A percentile compares a stretch with the other conserved stretches of the same genome.
phyloP scores from a whole-genome alignment of 1,139 yeast species.

The Pichia inconspicua region DNA sequence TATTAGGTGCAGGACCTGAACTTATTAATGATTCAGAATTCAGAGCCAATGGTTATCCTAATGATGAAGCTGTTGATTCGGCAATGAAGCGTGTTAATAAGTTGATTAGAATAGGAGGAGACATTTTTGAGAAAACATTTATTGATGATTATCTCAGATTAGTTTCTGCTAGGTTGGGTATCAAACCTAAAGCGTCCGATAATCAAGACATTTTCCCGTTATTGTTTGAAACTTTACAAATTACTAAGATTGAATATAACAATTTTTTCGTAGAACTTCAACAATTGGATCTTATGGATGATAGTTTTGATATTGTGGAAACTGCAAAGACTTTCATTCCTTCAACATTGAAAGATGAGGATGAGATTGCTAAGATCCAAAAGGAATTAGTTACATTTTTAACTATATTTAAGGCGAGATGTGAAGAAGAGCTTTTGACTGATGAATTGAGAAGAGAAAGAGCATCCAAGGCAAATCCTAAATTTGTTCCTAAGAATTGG shows the following conservation, averaged over 20 bases:
- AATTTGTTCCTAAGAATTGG: slow-evolving; percentile 81
- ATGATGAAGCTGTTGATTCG: slow-evolving; percentile 42
- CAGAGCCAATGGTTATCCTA: slow-evolving; percentile 30
- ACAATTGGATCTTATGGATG: slow-evolving; percentile 29
- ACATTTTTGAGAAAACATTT: slow-evolving; percentile 56
- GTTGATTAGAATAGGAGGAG: slow-evolving; percentile 56
- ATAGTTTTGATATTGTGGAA: slow-evolving; percentile 25
- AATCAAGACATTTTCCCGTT: slow-evolving; percentile 51
- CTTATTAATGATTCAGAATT: slow-evolving; percentile 37
- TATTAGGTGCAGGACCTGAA: slow-evolving; percentile 62
- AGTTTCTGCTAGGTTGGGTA: slow-evolving; percentile 66
- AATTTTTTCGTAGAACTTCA: slow-evolving; percentile 65
- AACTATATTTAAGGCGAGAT: slow-evolving; percentile 32
- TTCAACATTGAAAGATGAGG: slow-evolving; percentile 17
- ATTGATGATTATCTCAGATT: slow-evolving; percentile 50
- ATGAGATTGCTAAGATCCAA: slow-evolving; percentile 31
- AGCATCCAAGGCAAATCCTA: slow-evolving; percentile 56
- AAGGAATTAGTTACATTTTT: slow-evolving; percentile 36
- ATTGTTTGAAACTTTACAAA: slow-evolving; percentile 53
- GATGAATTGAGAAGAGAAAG: slow-evolving; percentile 32
- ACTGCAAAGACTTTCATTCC: slow-evolving; percentile 24
- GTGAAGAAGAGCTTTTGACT: slow-evolving; percentile 32
- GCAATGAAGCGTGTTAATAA: slow-evolving; percentile 57
- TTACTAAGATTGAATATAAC: slow-evolving; percentile 69
- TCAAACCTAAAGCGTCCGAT: slow-evolving; percentile 37